Evolutionary conservation across 2,329 filamentous ascomycete genomes (phyloP), one percentile per base, ranked within the genome.

Genomic region (Fusarium nurragi): DNA sequence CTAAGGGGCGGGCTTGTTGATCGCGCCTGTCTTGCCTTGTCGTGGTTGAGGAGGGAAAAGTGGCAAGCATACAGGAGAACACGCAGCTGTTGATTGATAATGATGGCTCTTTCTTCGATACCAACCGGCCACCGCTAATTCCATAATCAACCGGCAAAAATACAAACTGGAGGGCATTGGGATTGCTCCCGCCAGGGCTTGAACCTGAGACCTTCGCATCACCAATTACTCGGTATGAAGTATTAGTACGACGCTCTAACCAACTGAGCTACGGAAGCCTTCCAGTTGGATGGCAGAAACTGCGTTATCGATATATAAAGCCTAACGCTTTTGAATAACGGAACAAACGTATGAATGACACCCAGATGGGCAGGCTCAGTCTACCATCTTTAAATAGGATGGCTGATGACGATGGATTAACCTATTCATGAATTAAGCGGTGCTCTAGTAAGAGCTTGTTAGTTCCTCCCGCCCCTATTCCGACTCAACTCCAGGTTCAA

Each of bases 241-340:
- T 72, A 72, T 72, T 71, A 71, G 69, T 71, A 71, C 69, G 68
- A 71, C 67, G 69, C 69, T 71, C 69, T 71, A 71, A 71, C 69
- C 69, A 71, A 71, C 69, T 71, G 69, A 72, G 69, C 69, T 71
- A 71, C 68, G 69, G 69, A 72, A 73, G 70, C 71, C 70, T 19
- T 67, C 60, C 54, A 54, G 65, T 66, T 69, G 47, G 49, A 34
- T 71, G 25, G 0, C 5, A 6, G 1, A 0, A 0, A 0, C 0
- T 4, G 5, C 16, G 30, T 13, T 59, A 43, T 58, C 54, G 21
- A 0, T 4, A 13, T 10, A 51, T 4, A 13, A 6, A 3, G 9
- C 1, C 2, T 18, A 13, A 4, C 1, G 5, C 5, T 10, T 13
- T 6, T 1, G 25, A 2, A 8, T 12, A 23, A 30, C 39, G 23